These are phyloP conservation scores for Colletotrichum acutatum DNA, from an alignment of 2,329 filamentous ascomycete genomes.

Conservation along the genomic window DNA sequence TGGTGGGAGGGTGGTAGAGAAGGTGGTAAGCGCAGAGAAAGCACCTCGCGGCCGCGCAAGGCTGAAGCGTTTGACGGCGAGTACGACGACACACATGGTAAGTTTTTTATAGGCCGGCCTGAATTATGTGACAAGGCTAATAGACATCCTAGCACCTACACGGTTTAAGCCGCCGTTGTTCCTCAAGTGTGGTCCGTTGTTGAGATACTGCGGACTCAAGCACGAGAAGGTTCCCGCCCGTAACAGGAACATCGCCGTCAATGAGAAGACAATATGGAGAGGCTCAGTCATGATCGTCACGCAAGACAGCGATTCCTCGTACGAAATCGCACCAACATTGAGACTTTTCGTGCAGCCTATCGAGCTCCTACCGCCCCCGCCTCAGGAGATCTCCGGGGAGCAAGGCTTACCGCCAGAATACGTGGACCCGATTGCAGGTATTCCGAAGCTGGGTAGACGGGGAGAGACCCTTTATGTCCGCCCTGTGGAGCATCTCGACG, in stretches of 20 bases:
- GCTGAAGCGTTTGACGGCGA: constrained; percentile 75
- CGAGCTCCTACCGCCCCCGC: constrained; percentile 82
- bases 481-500: constrained; percentile 86
- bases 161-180: constrained; percentile 86
- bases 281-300: constrained; percentile 97
- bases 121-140: background rate
- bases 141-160: constrained; percentile 62
- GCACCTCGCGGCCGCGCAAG: constrained; percentile 61
- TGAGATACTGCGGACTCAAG: constrained; percentile 89
- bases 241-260: constrained; percentile 46
- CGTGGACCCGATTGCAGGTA: constrained; percentile 88
- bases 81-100: constrained; percentile 72
- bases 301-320: constrained; percentile 83
- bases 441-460: constrained; percentile 85
- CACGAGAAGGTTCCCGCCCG: constrained; percentile 63
- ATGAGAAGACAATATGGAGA: constrained; percentile 85
- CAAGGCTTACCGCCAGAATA: constrained; percentile 80
- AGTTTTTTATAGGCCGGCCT: constrained; percentile 38
- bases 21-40: constrained; percentile 58
- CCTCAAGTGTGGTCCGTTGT: constrained; percentile 88
- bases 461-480: constrained; percentile 90
- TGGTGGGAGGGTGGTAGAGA: constrained; percentile 88
- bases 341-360: constrained; percentile 89
- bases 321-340: constrained; percentile 81
- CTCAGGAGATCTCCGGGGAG: constrained; percentile 72